Base-by-base conservation (phyloP, 2,329 filamentous ascomycete genomes). In the Ceratocystis alfenasii region DNA sequence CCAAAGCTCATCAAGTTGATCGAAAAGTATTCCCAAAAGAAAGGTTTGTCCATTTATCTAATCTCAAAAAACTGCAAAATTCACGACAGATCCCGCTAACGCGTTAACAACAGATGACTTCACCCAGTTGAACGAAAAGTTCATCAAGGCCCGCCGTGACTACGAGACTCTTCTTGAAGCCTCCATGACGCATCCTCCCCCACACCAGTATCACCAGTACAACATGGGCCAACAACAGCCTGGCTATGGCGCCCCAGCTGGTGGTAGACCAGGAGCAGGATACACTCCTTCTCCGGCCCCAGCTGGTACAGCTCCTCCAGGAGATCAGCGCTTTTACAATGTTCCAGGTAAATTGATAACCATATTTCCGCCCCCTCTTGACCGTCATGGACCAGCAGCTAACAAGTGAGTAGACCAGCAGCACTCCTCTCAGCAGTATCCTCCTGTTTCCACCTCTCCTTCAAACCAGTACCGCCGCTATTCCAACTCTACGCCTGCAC, bases 21-120 rank as follows among this genome's bases (percentile, higher is more conserved):
- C 74, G 94, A 95, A 69, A 97, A 97, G 75, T 99, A 99, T 74
- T 97, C 94, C 8, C 94, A 99, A 74, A 97, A 96, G 83, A 99
- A 99, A 78, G 92, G 91, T 93, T 78, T 64, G 72, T 62, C 7
- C 1, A 12, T 20, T 6, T 4, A 7, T 3, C 2, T 20, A 22
- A 25, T 28, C 6, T 8, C 36, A 28, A 5, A 46, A 17, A 5
- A 15, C 28, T 1, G 7, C 22, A 8, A 12, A 5, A 36, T 7
- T 25, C 46, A 66, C 25, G 5, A 12, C 30, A 55, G 33, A 41
- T n/a, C 4, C 41, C 44, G 28, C 46, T 63, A 63, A 66, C 60
- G n/a, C 36, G 10, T 41, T 12, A 67, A 22, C 20, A 55, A 69
- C 74, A 95, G 94, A 99, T 76, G 94, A 99, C 75, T 97, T 99